Evolutionary conservation across 2,329 filamentous ascomycete species (phyloP), one percentile per base, ranked within the genome.

Genomic region (Ambrosiella cleistominuta): DNA sequence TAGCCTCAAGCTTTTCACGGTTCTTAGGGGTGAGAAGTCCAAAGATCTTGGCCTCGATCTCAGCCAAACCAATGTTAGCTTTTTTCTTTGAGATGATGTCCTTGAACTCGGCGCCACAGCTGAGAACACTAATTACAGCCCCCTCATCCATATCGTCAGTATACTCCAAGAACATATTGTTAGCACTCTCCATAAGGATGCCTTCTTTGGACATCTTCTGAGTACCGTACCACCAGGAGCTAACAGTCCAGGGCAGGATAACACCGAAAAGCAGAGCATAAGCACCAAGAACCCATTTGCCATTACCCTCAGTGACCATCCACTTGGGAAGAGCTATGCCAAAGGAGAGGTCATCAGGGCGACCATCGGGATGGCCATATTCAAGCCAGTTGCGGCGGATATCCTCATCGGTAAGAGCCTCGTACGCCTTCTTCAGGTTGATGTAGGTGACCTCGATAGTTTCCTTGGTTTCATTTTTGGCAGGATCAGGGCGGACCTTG

Each of bases 161-260:
- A 71, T 94, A 98, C 67, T 95, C 88, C 65, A 83, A 85, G 78
- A 98, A 97, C 60, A 98, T 79, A 63, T 88, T 90, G 70, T 94
- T 94, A 64, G 94, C 90, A 70, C 87, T 96, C 68, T 93, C 88
- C 68, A 96, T 85, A 58, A 95, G 76, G 35, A 97, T 86, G 64
- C 88, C 88, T 70, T 98, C 94, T 72, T 91, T 94, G 42, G 93
- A 97, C 70, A 87, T 81, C 65, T 84, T 81, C 70, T 95, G 91
- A 39, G 88, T 94, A 61, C 94, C 93, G 68, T 98, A 98, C 93
- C 93, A 98, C 93, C 93, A 98, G 60, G 86, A 89, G 53, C 93
- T 93, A 58, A 98, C 91, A 53, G 93, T 75, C 69, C 94, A 98
- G 2, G 93, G 93, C 56, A 98, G 75, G 61, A 96, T 74, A 62